phyloP scores from a whole-genome alignment of 2,329 filamentous ascomycete species.

The Colletotrichum lupini region DNA sequence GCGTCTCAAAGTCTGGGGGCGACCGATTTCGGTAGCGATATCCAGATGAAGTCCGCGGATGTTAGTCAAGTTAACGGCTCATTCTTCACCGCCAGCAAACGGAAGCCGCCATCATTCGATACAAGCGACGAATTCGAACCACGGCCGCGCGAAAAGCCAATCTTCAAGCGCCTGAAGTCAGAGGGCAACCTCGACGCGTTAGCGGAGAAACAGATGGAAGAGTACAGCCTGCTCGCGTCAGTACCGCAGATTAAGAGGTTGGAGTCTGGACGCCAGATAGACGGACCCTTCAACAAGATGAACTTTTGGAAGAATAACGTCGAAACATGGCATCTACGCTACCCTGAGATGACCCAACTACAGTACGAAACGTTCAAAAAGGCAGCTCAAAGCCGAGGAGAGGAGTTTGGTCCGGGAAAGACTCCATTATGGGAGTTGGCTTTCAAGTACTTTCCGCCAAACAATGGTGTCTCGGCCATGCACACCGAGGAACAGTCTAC shows the following conservation, averaged over 20 bases:
- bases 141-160: slow-evolving; percentile 51
- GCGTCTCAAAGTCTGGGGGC: slow-evolving; percentile 67
- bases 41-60: slow-evolving; percentile 37
- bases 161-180: slow-evolving; percentile 67
- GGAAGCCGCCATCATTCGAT: slow-evolving; percentile 61
- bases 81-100: slow-evolving; percentile 64
- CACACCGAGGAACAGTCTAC: slow-evolving; percentile 25
- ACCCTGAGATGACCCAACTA: slow-evolving; percentile 72
- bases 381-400: slow-evolving; percentile 61
- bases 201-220: slow-evolving; percentile 50
- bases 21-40: slow-evolving; percentile 53
- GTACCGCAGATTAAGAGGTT: slow-evolving; percentile 61
- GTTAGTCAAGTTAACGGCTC: slow-evolving; percentile 35
- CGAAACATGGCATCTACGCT: slow-evolving; percentile 69
- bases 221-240: slow-evolving; percentile 58
- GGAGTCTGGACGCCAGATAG: slow-evolving; percentile 66
- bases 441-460: slow-evolving; percentile 68
- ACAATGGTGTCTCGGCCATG: slow-evolving; percentile 12
- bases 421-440: slow-evolving; percentile 66
- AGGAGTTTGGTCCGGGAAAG: slow-evolving; percentile 64
- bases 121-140: slow-evolving; percentile 63
- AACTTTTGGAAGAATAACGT: slow-evolving; percentile 68
- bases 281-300: slow-evolving; percentile 65
- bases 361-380: slow-evolving; percentile 66
- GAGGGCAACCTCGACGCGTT: slow-evolving; percentile 53